Conservation (phyloP, 2,329 filamentous ascomycete species). For the Pseudopyricularia javanii region DNA sequence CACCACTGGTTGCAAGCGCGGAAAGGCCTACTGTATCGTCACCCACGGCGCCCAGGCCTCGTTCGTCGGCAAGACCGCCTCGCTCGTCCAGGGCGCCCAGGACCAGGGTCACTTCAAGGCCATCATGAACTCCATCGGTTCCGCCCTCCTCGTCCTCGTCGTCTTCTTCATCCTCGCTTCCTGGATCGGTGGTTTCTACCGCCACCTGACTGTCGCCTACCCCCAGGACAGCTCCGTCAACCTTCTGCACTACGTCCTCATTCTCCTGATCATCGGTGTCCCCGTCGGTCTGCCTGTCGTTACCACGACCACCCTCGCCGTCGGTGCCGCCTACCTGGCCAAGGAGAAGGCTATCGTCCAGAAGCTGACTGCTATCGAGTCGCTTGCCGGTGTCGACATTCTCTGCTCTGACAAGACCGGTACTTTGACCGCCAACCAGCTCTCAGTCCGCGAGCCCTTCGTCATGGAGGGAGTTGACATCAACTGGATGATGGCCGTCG, state of each 20-base stretch:
- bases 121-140: slow-evolving; percentile 74
- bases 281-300: slow-evolving; percentile 71
- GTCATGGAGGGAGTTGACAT: slow-evolving; percentile 66
- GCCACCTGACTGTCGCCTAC: slow-evolving; percentile 50
- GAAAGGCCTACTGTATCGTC: slow-evolving; percentile 60
- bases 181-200: slow-evolving; percentile 74
- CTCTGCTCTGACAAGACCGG: slow-evolving; percentile 65
- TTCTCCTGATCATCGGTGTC: slow-evolving; percentile 66
- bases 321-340: slow-evolving; percentile 42
- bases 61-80: slow-evolving; percentile 66
- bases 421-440: slow-evolving; percentile 64
- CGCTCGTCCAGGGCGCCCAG: slow-evolving; percentile 61
- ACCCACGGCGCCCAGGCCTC: slow-evolving; percentile 57
- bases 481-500: slow-evolving; percentile 78
- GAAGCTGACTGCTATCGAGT: slow-evolving; percentile 52
- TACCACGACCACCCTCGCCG: slow-evolving; percentile 52
- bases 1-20: slow-evolving; percentile 72
- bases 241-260: slow-evolving; percentile 55
- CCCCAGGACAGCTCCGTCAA: slow-evolving; percentile 46
- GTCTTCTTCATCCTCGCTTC: slow-evolving; percentile 64
- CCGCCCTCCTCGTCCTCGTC: slow-evolving; percentile 60
- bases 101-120: slow-evolving; percentile 70
- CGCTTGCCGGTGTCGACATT: slow-evolving; percentile 56
- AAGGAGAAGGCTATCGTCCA: slow-evolving; percentile 42
- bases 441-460: slow-evolving; percentile 66